Conservation (phyloP, 495 filamentous ascomycete species). For the Pseudotulostoma volvatum region DNA sequence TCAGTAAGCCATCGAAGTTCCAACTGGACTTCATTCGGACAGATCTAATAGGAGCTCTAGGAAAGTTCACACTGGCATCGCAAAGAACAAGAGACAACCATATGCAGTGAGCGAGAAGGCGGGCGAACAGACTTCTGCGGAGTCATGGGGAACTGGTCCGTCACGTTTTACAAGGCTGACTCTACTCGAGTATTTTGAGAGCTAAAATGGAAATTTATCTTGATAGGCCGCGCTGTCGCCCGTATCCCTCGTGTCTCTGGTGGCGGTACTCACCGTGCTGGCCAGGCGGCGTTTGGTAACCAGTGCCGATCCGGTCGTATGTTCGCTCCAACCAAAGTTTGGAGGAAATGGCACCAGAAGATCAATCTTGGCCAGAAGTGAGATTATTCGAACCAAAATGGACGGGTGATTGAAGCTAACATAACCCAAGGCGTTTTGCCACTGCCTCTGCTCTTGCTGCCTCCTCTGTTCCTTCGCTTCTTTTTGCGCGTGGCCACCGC, state of each 20-base stretch:
- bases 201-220: neutral
- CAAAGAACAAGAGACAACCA: slow-evolving; percentile 99
- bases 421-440: slow-evolving; percentile 70
- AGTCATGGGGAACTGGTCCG: slow-evolving; percentile 99
- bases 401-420: no score
- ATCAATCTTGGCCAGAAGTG: slow-evolving; percentile 94
- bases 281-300: slow-evolving; percentile 99
- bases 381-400: no score
- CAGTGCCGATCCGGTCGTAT: slow-evolving; percentile 98
- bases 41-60: slow-evolving; percentile 30
- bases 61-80: slow-evolving; percentile 92
- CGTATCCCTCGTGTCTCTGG: slow-evolving; percentile 99
- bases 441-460: slow-evolving; percentile 93
- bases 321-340: slow-evolving; percentile 99
- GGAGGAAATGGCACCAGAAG: slow-evolving; percentile 99
- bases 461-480: slow-evolving; percentile 81
- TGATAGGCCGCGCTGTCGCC: slow-evolving; percentile 87
- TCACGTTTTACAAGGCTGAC: slow-evolving; percentile 10
- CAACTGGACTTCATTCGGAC: slow-evolving; percentile 2
- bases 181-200: neutral
- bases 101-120: slow-evolving; percentile 99
- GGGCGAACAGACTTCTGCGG: slow-evolving; percentile 97
- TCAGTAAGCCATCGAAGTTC: slow-evolving; percentile 41
- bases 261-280: slow-evolving; percentile 99
- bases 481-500: slow-evolving; percentile 93